Evolutionary conservation across 2,329 filamentous ascomycete species (phyloP).

Genomic region (Colletotrichum sp.): DNA sequence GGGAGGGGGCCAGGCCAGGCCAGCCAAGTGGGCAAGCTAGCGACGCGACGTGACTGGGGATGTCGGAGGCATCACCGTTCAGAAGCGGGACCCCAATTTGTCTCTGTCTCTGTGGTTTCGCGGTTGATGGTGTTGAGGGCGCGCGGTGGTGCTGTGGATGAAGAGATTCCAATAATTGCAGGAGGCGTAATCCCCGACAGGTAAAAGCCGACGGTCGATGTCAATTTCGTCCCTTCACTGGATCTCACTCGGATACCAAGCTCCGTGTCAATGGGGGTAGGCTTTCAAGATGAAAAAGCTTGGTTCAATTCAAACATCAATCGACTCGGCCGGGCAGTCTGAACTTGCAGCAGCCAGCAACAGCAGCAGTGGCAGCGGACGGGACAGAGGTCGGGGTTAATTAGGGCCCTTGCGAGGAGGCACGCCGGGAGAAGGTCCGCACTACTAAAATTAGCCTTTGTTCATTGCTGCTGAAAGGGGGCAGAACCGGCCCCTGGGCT

Average conservation of each 20-base stretch:
- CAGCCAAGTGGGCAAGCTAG: background rate
- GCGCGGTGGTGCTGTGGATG: background rate
- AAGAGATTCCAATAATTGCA: background rate
- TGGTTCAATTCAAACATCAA: slow-evolving; percentile 3
- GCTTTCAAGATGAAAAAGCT: slow-evolving; percentile 4
- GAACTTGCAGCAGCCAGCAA: background rate
- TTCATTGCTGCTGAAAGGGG: background rate
- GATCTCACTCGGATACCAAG: background rate
- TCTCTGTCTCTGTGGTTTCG: background rate
- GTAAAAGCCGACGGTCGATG: background rate
- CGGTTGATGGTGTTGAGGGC: background rate
- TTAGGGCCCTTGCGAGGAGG: background rate
- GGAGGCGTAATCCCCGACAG: background rate
- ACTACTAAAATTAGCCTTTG: slow-evolving; percentile 14
- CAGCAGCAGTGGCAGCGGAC: background rate
- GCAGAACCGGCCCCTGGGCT: background rate
- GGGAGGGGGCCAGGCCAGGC: background rate
- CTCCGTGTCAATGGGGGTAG: background rate
- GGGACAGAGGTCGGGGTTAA: background rate
- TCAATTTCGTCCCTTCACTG: background rate
- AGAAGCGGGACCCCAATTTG: background rate
- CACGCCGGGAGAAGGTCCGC: background rate
- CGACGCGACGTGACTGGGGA: background rate
- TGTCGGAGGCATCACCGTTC: background rate
- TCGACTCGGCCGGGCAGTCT: background rate